These are phyloP conservation scores for Elongisporangium prolatum DNA, from an alignment of 352 stramenopile species.

Conservation along the genomic window DNA sequence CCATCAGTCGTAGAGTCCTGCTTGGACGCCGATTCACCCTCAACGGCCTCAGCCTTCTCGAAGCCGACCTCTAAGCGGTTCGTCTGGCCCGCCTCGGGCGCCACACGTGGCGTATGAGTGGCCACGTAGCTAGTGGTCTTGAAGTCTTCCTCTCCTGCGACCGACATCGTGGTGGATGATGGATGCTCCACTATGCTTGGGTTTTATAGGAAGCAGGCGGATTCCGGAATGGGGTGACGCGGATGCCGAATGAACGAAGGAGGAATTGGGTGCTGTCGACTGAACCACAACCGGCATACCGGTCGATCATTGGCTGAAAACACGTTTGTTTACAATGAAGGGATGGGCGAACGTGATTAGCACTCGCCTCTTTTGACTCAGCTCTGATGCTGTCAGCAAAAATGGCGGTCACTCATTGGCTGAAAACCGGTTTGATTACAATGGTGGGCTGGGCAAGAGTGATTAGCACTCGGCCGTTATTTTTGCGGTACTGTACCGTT, in stretches of 20 bases:
- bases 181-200: neutral
- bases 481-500: neutral
- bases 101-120: neutral
- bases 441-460: neutral
- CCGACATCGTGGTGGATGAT: neutral
- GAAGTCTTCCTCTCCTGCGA: neutral
- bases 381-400: neutral
- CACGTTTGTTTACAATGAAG: slow-evolving; percentile 1
- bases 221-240: neutral
- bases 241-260: neutral
- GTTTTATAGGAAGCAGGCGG: neutral
- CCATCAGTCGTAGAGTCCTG: slow-evolving; percentile 13
- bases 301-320: slow-evolving; percentile 1
- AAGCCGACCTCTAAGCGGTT: slow-evolving; percentile 17
- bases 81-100: slow-evolving; percentile 5
- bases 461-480: neutral
- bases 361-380: neutral
- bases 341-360: neutral
- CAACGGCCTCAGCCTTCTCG: neutral
- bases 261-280: neutral
- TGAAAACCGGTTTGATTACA: neutral
- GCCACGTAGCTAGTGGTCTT: neutral
- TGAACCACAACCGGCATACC: neutral
- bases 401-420: neutral
- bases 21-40: slow-evolving; percentile 12